Percentiles rank a stretch among this genome's conserved stretches.
Conservation (phyloP, 768 basidiomycete genomes). For the Vishniacozyma victoriae region DNA sequence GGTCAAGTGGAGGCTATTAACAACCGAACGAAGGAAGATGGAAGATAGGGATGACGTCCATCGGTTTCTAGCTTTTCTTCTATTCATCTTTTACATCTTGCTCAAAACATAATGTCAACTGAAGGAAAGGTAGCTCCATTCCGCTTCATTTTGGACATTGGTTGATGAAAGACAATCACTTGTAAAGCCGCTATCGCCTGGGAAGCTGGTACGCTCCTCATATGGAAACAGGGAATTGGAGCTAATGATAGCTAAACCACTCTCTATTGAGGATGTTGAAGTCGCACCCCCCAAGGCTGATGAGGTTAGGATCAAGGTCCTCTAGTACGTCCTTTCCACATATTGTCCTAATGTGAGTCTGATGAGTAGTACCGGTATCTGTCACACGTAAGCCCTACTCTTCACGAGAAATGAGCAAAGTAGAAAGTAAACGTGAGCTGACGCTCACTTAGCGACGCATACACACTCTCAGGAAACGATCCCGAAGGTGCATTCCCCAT, state of each 20-base stretch:
- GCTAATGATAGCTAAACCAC: constrained; percentile 41
- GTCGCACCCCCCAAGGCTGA: constrained; percentile 82
- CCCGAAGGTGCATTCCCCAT: constrained; percentile 90
- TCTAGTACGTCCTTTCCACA: constrained; percentile 56
- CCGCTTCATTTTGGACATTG: neutral
- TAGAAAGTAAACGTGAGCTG: neutral
- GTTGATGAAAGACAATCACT: constrained; percentile 53
- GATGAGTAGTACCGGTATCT: constrained; percentile 68
- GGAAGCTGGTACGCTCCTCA: constrained; percentile 68
- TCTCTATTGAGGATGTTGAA: constrained; percentile 85
- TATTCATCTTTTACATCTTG: neutral
- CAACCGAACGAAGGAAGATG: neutral
- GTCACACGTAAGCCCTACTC: constrained; percentile 63
- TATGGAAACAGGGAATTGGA: neutral
- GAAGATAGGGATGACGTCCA: neutral
- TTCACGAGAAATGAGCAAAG: neutral
- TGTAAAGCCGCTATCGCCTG: constrained; percentile 94
- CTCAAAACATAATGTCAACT: constrained; percentile 59
- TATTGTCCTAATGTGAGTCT: constrained; percentile 1
- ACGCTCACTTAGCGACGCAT: constrained; percentile 61
- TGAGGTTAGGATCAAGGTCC: constrained; percentile 89
- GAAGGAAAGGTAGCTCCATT: constrained; percentile 54
- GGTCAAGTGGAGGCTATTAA: neutral
- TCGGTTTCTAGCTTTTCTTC: neutral
- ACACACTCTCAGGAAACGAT: constrained; percentile 91